Percentiles rank a stretch among this genome's conserved stretches.
Conservation (phyloP, 2,329 filamentous ascomycete genomes). For the Exophiala sp. region DNA sequence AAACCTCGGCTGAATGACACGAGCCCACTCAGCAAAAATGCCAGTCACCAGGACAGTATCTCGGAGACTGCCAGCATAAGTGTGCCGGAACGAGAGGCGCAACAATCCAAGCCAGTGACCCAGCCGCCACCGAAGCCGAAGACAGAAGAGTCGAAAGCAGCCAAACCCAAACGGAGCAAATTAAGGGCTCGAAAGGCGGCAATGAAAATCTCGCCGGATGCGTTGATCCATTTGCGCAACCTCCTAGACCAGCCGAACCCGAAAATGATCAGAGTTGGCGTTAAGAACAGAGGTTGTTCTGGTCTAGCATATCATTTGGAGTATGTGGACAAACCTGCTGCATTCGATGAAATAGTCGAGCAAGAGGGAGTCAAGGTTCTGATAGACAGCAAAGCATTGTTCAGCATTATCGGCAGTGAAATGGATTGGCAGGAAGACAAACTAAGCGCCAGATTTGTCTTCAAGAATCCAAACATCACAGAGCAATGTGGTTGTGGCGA, state of each 20-base stretch:
- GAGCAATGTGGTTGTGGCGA: constrained; percentile 95
- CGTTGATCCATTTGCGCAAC: constrained; percentile 71
- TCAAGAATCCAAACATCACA: constrained; percentile 97
- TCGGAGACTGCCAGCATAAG: constrained; percentile 42
- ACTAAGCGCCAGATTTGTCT: constrained; percentile 85
- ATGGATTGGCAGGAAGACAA: constrained; percentile 99
- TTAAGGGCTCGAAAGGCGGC: constrained; percentile 83
- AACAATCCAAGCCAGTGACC: constrained; percentile 57
- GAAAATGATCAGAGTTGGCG: constrained; percentile 90
- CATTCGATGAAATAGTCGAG: constrained; percentile 87
- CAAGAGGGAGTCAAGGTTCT: constrained; percentile 95
- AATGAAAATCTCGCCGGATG: constrained; percentile 77
- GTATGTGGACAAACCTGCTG: constrained; percentile 85
- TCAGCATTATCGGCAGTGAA: constrained; percentile 97
- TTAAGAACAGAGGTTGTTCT: constrained; percentile 90
- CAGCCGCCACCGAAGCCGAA: constrained; percentile 1
- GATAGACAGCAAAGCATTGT: constrained; percentile 94
- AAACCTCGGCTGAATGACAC: constrained; percentile 47
- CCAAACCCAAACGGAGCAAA: constrained; percentile 58
- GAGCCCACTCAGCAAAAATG: constrained; percentile 42
- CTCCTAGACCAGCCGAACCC: constrained; percentile 82
- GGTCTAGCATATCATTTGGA: constrained; percentile 91
- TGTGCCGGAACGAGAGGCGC: constrained; percentile 62
- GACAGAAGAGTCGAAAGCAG: constrained; percentile 29
- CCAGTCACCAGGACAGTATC: constrained; percentile 18